Percentiles rank a stretch among this genome's conserved stretches.
These are phyloP conservation scores for Cyclotella choctawhatcheeana DNA, from an alignment of 108 stramenopile species.

Conservation along the genomic window DNA sequence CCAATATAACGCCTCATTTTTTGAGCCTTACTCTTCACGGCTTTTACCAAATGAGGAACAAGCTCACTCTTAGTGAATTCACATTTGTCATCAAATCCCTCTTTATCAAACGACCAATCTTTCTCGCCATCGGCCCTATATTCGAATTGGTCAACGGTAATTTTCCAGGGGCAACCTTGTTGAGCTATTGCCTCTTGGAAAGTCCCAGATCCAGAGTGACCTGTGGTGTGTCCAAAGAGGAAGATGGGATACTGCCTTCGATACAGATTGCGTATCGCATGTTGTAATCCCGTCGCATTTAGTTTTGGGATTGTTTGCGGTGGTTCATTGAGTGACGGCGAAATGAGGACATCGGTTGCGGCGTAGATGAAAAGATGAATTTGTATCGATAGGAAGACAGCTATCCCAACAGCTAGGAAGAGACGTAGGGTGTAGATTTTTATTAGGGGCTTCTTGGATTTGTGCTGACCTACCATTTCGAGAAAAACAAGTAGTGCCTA, in stretches of 20 bases:
- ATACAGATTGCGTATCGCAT: neutral
- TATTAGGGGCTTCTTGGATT: too few relatives aligned
- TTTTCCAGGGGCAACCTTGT: slow-evolving; percentile 19
- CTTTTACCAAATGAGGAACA: neutral
- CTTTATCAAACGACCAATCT: neutral
- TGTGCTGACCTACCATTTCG: too few relatives aligned
- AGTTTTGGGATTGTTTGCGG: neutral
- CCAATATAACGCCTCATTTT: neutral
- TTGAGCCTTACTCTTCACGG: neutral
- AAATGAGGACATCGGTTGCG: neutral
- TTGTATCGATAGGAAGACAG: neutral
- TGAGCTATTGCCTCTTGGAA: slow-evolving; percentile 17
- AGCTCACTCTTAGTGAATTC: slow-evolving; percentile 5
- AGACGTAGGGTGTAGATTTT: neutral
- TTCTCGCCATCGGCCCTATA: slow-evolving; percentile 2
- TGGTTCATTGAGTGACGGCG: neutral
- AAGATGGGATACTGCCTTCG: neutral
- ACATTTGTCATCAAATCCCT: slow-evolving; percentile 1
- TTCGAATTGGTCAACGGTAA: slow-evolving; percentile 8
- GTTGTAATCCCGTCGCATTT: neutral
- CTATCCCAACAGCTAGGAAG: neutral
- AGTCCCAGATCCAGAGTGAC: slow-evolving; percentile 15
- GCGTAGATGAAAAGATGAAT: neutral
- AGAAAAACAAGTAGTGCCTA: too few relatives aligned
- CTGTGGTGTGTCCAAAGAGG: slow-evolving; percentile 18